Evolutionary conservation across 202 grass and related monocot species (phyloP).

Genomic region (Tripidium arundinaceum): DNA sequence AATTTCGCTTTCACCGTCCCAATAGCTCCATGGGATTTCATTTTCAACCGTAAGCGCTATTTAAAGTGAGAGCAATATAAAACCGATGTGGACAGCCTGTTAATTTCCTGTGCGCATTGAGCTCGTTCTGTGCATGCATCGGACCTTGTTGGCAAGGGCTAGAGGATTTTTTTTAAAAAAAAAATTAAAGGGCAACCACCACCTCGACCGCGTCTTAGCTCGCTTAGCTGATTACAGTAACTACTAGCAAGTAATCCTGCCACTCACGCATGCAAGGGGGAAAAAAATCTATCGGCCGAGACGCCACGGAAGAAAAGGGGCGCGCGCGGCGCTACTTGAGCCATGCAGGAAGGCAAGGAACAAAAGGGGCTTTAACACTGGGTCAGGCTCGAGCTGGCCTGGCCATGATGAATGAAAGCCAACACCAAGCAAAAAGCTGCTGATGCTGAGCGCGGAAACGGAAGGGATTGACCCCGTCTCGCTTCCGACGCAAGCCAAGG

Average conservation of each 20-base stretch:
- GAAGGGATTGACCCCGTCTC: conserved; percentile 8
- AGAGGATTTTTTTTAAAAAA: too few species aligned
- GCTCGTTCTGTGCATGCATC: too few species aligned
- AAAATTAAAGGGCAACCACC: too few species aligned
- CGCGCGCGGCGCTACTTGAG: background rate
- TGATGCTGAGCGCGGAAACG: background rate
- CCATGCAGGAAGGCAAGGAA: background rate
- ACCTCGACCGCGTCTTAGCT: too few species aligned
- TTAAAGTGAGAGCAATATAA: background rate
- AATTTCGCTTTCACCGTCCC: background rate
- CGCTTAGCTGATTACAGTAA: background rate
- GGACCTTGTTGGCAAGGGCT: too few species aligned
- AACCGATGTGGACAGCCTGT: background rate
- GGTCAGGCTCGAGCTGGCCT: too few species aligned
- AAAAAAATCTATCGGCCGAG: background rate
- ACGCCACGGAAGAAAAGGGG: background rate
- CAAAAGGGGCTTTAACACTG: conserved; percentile 23
- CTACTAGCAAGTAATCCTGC: background rate
- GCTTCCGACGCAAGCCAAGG: conserved; percentile 28
- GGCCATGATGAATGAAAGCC: background rate
- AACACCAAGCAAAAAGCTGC: background rate
- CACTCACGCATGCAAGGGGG: background rate
- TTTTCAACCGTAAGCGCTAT: background rate
- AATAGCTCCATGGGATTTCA: background rate
- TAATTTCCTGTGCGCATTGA: background rate